phyloP scores from a whole-genome alignment of 192 early-diverging fungal species.

The Podila epicladia region DNA sequence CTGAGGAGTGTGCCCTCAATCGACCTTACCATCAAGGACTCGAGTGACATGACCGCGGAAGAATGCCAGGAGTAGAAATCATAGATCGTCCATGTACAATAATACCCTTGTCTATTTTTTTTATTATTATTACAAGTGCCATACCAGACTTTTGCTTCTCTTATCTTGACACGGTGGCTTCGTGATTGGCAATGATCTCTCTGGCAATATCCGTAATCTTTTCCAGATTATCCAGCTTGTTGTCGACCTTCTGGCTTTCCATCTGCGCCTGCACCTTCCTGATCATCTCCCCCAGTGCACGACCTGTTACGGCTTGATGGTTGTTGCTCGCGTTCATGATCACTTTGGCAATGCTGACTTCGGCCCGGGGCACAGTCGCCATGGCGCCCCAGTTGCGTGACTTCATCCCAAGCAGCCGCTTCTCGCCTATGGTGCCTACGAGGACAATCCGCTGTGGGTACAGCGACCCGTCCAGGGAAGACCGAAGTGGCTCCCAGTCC shows the following conservation, averaged over 20 bases:
- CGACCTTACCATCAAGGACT: constrained; percentile 22
- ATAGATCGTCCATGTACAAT: not conserved
- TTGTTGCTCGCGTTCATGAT: constrained; percentile 23
- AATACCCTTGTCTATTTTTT: no score
- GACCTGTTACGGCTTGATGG: constrained; percentile 7
- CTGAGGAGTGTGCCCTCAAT: constrained; percentile 24
- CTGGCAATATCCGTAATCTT: constrained; percentile 31
- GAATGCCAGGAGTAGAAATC: constrained; percentile 26
- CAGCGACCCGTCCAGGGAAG: not conserved
- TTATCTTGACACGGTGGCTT: not conserved
- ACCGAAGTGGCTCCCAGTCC: constrained; percentile 10
- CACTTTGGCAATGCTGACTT: constrained; percentile 24
- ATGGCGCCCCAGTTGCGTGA: constrained; percentile 5
- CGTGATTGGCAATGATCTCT: constrained; percentile 11
- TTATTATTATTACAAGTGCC: no score
- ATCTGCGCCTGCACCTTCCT: constrained; percentile 30
- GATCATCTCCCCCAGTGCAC: constrained; percentile 17
- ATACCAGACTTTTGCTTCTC: not conserved
- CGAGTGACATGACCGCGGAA: constrained; percentile 27
- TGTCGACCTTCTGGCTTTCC: constrained; percentile 27
- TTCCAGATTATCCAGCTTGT: constrained; percentile 21
- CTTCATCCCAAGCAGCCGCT: constrained; percentile 31
- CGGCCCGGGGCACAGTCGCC: constrained; percentile 6
- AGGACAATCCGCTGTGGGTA: constrained; percentile 15
- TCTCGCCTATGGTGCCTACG: constrained; percentile 37